Base-by-base conservation (phyloP, 176 grass and related monocot species). In the Typha latifolia region DNA sequence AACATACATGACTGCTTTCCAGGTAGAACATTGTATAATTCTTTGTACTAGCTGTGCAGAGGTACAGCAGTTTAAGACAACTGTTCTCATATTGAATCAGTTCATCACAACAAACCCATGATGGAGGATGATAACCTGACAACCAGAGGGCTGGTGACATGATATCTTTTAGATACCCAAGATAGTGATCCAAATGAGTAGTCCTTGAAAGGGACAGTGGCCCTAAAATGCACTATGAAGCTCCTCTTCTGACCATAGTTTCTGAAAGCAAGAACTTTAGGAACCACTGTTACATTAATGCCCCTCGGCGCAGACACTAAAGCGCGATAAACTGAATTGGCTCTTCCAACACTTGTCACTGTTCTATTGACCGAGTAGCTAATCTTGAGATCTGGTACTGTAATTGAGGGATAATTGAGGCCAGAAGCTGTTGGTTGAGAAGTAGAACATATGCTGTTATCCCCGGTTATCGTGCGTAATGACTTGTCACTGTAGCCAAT, bases 321-420 rank as follows among this genome's bases (percentile, higher is more conserved):
- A 51, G 48, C 61, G 19, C n/a, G 71, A 51, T 74, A 74, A 7
- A 48, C 37, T 6, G 34, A 26, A 11, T 10, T 14, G 13, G 61
- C 61, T 7, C 32, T 64, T 51, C 71, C 71, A 4, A 74, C 71
- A 64, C 64, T 74, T 2, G 61, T 74, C 23, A 74, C 71, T 7
- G 71, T 74, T 32, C 71, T 37, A 14, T 61, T 64, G 16, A 74
- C 18, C 8, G 22, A 32, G 16, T 32, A 51, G 47, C 47, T 74
- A 23, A 61, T 16, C 48, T 74, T 74, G 23, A 74, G 71, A 48
- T 51, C 23, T 64, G 71, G 71, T 63, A 74, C 48, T 3, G 71
- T 74, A 7, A 74, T 51, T 64, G 71, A 64, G 12, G 71, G 71
- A 74, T 74, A 64, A n/a, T 74, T 74, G 10, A 74, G 47, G 48